Evolutionary conservation across 139 green algal genomes (phyloP).

Genomic region (Nannochloris sp.): DNA sequence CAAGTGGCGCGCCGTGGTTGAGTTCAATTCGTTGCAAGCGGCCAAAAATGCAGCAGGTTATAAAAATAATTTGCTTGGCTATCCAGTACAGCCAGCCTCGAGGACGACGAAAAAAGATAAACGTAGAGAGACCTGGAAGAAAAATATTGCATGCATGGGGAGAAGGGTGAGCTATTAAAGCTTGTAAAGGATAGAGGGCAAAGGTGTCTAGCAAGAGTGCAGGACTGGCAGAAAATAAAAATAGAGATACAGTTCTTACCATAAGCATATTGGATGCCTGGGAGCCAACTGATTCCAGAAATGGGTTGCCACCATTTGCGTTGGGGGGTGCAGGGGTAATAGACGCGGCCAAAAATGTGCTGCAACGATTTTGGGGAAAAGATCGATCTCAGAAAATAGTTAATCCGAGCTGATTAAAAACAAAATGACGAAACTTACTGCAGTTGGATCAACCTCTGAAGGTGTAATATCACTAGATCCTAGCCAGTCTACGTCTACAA

Average conservation of each 20-base stretch:
- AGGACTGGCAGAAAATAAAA: background rate
- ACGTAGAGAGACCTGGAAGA: background rate
- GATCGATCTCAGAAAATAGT: background rate
- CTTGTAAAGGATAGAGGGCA: no score
- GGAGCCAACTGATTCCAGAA: background rate
- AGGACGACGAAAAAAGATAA: slow-evolving; percentile 14
- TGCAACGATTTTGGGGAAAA: background rate
- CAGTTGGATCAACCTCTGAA: background rate
- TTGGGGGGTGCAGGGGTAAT: background rate
- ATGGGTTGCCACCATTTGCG: background rate
- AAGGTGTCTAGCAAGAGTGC: background rate
- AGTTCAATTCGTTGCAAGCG: slow-evolving; percentile 2
- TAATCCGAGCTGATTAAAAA: background rate
- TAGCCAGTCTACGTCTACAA: background rate
- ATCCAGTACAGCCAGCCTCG: background rate
- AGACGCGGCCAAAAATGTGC: background rate
- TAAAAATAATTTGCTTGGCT: background rate
- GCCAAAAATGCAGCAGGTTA: background rate
- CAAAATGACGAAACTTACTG: background rate
- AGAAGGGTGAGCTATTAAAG: no score
- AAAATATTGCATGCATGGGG: no score
- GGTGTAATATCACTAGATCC: background rate
- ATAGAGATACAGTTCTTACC: background rate
- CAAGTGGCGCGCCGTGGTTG: background rate
- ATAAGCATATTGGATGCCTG: background rate